Percentiles rank a stretch among this genome's conserved stretches.
Conservation (phyloP, 257 asterid species). For the Nicotiana attenuata region DNA sequence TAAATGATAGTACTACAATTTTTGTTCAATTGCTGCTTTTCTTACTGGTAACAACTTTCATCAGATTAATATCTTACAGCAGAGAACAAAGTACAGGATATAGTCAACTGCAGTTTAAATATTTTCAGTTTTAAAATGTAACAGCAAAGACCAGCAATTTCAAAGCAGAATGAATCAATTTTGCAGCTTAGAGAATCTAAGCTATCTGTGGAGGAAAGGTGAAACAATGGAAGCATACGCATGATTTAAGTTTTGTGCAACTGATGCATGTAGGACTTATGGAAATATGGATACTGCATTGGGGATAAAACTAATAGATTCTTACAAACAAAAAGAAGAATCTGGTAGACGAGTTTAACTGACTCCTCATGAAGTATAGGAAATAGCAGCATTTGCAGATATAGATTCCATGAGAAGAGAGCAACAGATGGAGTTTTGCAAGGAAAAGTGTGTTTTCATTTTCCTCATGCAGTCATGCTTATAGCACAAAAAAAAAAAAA, state of each 20-base stretch:
- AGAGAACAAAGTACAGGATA: background rate
- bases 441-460: background rate
- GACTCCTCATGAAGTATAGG: background rate
- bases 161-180: background rate
- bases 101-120: background rate
- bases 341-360: background rate
- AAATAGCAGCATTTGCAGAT: background rate
- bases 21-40: background rate
- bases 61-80: background rate
- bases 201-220: background rate
- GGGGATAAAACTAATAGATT: background rate
- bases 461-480: background rate
- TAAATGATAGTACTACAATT: background rate
- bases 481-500: background rate
- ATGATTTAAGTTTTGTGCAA: background rate
- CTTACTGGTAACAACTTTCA: slow-evolving; percentile 2
- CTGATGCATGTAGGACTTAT: background rate
- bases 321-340: background rate
- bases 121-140: background rate
- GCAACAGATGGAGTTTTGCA: background rate
- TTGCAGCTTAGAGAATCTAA: background rate
- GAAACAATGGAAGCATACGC: background rate
- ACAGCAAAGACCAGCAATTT: background rate
- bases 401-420: background rate
- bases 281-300: background rate